These are phyloP conservation scores for Cardamine chenopodiifolia DNA, from an alignment of 345 rosid genomes.

Conservation along the genomic window DNA sequence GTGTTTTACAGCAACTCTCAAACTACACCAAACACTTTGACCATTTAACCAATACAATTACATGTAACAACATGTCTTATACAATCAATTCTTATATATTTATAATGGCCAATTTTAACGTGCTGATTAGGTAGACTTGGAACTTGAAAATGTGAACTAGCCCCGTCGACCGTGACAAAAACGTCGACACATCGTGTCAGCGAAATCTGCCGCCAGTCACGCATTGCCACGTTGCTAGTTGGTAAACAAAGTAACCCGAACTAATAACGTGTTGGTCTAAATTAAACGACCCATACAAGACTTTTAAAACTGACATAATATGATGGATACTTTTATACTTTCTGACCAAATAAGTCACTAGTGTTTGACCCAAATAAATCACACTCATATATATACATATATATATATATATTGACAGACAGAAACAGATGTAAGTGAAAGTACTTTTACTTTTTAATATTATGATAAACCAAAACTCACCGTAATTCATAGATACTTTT, in stretches of 20 bases:
- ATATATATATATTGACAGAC: no score
- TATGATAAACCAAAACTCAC: background rate
- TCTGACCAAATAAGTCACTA: background rate
- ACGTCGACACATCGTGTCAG: background rate
- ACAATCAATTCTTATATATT: background rate
- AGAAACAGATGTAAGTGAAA: background rate
- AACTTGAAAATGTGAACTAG: slow-evolving; percentile 16
- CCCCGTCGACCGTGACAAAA: background rate
- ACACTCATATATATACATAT: background rate
- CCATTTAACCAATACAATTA: slow-evolving; percentile 3
- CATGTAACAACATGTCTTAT: background rate
- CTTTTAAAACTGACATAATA: background rate
- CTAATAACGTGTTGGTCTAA: background rate
- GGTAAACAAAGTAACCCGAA: slow-evolving; percentile 7
- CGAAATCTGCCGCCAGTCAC: background rate
- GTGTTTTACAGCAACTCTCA: slow-evolving; percentile 11
- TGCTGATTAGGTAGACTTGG: slow-evolving; percentile 1
- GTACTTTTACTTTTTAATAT: background rate
- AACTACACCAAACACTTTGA: slow-evolving; percentile 19
- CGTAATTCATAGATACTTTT: background rate
- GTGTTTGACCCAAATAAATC: background rate
- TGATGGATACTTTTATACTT: background rate
- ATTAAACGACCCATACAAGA: background rate
- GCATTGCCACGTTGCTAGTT: slow-evolving; percentile 3
- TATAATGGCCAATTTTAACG: background rate